Evolutionary conservation across 805 yeast genomes (phyloP).

Genomic region (Pichia gijzeniarum): DNA sequence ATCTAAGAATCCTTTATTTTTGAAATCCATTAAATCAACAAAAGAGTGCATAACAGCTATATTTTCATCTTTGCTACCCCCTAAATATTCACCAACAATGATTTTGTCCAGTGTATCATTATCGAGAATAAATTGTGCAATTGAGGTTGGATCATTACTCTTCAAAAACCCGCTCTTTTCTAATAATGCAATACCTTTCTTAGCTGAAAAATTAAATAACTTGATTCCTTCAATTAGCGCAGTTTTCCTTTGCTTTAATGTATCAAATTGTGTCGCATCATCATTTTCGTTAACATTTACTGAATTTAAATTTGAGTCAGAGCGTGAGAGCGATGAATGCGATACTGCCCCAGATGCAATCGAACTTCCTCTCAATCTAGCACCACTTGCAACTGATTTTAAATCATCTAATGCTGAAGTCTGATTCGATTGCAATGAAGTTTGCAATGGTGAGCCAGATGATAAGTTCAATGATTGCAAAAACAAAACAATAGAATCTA

Average conservation of each 20-base stretch:
- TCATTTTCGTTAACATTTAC: slow-evolving; percentile 12
- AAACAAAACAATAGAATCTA: slow-evolving; percentile 75
- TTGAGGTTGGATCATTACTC: slow-evolving; percentile 52
- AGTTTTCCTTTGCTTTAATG: slow-evolving; percentile 74
- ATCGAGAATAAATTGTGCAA: slow-evolving; percentile 67
- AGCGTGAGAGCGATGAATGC: slow-evolving; percentile 21
- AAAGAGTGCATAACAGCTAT: slow-evolving; percentile 87
- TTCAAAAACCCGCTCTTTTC: slow-evolving; percentile 57
- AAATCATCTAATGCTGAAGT: slow-evolving; percentile 4
- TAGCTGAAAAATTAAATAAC: slow-evolving; percentile 80
- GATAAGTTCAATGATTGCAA: slow-evolving; percentile 76
- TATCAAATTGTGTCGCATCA: slow-evolving; percentile 68
- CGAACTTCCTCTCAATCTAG: slow-evolving; percentile 17
- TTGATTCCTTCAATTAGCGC: slow-evolving; percentile 70
- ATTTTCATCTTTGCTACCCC: slow-evolving; percentile 77
- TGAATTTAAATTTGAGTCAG: slow-evolving; percentile 15
- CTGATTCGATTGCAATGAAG: not conserved
- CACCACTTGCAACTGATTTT: slow-evolving; percentile 6
- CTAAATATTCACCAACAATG: slow-evolving; percentile 83
- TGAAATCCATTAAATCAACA: slow-evolving; percentile 81
- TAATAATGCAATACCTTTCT: slow-evolving; percentile 64
- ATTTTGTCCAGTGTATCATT: slow-evolving; percentile 76
- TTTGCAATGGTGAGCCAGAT: slow-evolving; percentile 55
- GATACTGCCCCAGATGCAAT: slow-evolving; percentile 19
- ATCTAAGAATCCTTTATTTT: slow-evolving; percentile 63